phyloP scores from a whole-genome alignment of 108 stramenopile species.

The Chaetoceros tenuissimus region DNA sequence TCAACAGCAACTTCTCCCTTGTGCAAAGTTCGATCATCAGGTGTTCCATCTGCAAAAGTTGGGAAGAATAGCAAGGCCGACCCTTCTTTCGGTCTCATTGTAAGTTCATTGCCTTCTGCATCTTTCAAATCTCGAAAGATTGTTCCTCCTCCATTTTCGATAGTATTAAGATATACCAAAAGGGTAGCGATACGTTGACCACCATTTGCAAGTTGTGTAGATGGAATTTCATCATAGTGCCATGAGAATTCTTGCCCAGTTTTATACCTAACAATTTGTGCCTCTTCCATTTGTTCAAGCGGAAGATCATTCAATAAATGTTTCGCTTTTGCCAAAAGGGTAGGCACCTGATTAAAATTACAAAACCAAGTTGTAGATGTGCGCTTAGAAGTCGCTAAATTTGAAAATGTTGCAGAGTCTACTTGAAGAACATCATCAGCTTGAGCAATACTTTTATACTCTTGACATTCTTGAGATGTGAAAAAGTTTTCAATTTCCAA shows the following conservation, averaged over 20 bases:
- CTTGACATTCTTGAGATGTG: constrained; percentile 39
- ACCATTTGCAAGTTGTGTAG: constrained; percentile 38
- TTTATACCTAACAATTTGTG: constrained; percentile 68
- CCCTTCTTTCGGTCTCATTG: constrained; percentile 43
- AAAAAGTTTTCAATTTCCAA: constrained; percentile 68
- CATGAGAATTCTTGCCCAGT: constrained; percentile 69
- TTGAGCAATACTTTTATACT: constrained; percentile 15
- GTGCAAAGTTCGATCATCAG: constrained; percentile 57
- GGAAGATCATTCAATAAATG: constrained; percentile 34
- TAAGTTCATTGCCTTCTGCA: constrained; percentile 17
- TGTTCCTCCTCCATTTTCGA: constrained; percentile 55
- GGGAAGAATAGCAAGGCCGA: constrained; percentile 68
- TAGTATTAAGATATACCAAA: constrained; percentile 71
- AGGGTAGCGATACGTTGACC: constrained; percentile 78
- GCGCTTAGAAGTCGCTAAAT: constrained; percentile 39
- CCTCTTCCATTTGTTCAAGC: constrained; percentile 58
- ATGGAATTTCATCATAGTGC: constrained; percentile 72
- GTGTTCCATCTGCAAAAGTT: constrained; percentile 42
- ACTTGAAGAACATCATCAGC: constrained; percentile 25
- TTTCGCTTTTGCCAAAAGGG: constrained; percentile 49
- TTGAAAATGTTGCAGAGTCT: constrained; percentile 50
- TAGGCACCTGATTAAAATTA: constrained; percentile 34
- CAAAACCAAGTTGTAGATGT: constrained; percentile 83
- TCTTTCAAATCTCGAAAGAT: constrained; percentile 59
- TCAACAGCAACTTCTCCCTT: constrained; percentile 50